Evolutionary conservation across 257 asterid species (phyloP).

Genomic region (Solanum pennellii): DNA sequence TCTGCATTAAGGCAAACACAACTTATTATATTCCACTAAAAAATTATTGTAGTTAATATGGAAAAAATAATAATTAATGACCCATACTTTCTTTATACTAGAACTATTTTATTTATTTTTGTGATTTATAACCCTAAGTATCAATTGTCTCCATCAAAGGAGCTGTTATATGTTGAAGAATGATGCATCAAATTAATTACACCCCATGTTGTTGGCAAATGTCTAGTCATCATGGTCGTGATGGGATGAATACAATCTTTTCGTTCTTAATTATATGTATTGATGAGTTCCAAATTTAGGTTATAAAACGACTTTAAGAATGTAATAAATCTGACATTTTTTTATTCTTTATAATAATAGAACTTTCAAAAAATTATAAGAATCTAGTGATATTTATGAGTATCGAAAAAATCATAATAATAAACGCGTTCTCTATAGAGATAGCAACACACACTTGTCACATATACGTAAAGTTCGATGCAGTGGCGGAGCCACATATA

Average conservation of each 20-base stretch:
- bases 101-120: neutral
- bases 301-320: neutral
- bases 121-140: neutral
- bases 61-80: neutral
- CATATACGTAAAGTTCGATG: neutral
- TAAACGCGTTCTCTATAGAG: neutral
- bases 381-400: neutral
- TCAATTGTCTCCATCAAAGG: neutral
- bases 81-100: neutral
- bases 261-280: neutral
- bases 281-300: neutral
- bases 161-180: neutral
- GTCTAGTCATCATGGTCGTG: fast-evolving
- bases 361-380: neutral
- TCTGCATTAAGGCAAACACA: neutral
- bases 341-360: neutral
- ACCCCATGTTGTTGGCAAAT: neutral
- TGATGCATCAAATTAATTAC: neutral
- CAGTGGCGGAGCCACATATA: too few relatives aligned
- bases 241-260: neutral
- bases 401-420: neutral
- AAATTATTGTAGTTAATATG: neutral
- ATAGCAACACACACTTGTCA: neutral
- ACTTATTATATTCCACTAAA: neutral
- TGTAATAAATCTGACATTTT: fast-evolving